phyloP scores from a whole-genome alignment of 1,284 basidiomycete species.

The Leucoagaricus sp. region DNA sequence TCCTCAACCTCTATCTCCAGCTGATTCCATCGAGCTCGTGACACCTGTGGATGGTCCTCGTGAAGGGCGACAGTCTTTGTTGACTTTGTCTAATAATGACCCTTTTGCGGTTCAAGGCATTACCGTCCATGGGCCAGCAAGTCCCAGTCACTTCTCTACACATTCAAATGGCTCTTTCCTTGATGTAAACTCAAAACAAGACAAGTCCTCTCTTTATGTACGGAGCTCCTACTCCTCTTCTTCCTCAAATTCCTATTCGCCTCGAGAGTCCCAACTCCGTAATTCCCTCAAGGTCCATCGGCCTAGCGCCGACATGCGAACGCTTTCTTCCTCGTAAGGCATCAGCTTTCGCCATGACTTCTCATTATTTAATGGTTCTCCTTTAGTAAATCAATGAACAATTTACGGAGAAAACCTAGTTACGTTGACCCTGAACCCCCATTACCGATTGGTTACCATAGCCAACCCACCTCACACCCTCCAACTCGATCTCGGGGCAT shows the following conservation, averaged over 20 bases:
- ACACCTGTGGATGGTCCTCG: slow-evolving; percentile 52
- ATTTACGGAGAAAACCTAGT: slow-evolving; percentile 3
- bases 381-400: slow-evolving; percentile 11
- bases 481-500: slow-evolving; percentile 52
- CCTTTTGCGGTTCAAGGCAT: slow-evolving; percentile 59
- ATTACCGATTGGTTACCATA: neutral
- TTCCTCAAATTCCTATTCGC: slow-evolving; percentile 50
- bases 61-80: slow-evolving; percentile 47
- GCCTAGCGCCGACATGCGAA: neutral
- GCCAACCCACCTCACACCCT: slow-evolving; percentile 26
- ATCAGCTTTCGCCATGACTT: neutral
- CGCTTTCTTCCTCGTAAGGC: slow-evolving; percentile 13
- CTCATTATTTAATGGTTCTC: neutral
- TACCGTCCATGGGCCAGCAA: slow-evolving; percentile 37
- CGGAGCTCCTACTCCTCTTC: slow-evolving; percentile 58
- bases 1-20: slow-evolving; percentile 48
- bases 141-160: slow-evolving; percentile 46
- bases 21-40: slow-evolving; percentile 48
- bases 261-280: slow-evolving; percentile 18
- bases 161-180: slow-evolving; percentile 52
- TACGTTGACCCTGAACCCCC: slow-evolving; percentile 12
- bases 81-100: slow-evolving; percentile 63
- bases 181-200: slow-evolving; percentile 38
- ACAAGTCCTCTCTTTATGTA: slow-evolving; percentile 33
- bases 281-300: slow-evolving; percentile 5